phyloP scores from a whole-genome alignment of 805 yeast species.

The Cyberlindnera bimundalis region DNA sequence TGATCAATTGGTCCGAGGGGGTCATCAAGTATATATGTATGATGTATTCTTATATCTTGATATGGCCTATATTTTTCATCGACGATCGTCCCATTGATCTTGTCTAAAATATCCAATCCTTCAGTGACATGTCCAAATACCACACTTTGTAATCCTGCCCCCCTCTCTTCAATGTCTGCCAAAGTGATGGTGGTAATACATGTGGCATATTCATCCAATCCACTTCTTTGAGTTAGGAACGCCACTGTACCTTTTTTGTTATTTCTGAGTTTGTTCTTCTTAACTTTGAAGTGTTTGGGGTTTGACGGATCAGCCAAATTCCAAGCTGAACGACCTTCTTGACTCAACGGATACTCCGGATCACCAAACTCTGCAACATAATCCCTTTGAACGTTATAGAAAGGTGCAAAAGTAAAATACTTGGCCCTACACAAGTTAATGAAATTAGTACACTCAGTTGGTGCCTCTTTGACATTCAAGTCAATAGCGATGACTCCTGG shows the following conservation, averaged over 20 bases:
- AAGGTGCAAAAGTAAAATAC: constrained; percentile 50
- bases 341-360: constrained; percentile 40
- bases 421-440: constrained; percentile 50
- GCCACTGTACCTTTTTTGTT: constrained; percentile 35
- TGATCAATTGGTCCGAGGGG: constrained; percentile 43
- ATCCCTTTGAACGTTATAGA: constrained; percentile 41
- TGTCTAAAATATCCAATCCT: constrained; percentile 45
- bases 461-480: constrained; percentile 34
- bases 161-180: constrained; percentile 25
- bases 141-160: constrained; percentile 16
- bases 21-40: constrained; percentile 48
- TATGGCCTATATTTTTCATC: constrained; percentile 42
- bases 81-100: constrained; percentile 36
- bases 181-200: constrained; percentile 39
- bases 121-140: constrained; percentile 53
- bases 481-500: constrained; percentile 52
- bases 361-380: constrained; percentile 44
- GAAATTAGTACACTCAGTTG: constrained; percentile 43
- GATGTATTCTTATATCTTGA: constrained; percentile 49
- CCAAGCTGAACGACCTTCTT: constrained; percentile 33
- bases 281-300: constrained; percentile 17
- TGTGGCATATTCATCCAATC: constrained; percentile 24
- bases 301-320: constrained; percentile 25
- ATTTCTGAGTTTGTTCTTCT: constrained; percentile 27
- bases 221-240: constrained; percentile 18